Evolutionary conservation across 2,329 filamentous ascomycete species (phyloP).

Genomic region (Blastomyces percursus): DNA sequence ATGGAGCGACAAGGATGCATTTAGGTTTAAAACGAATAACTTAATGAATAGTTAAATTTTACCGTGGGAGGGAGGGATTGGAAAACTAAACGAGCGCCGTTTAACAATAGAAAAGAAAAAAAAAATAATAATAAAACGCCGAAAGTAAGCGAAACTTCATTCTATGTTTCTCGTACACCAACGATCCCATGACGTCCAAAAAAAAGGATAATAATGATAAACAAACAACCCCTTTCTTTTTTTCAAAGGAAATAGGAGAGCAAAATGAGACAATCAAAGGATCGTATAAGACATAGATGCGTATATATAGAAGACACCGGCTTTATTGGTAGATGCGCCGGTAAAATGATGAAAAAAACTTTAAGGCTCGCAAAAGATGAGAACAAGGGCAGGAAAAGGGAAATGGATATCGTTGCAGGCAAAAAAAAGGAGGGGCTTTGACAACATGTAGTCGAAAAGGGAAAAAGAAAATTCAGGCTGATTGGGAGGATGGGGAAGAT

Average conservation of each 20-base stretch:
- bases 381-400: neutral
- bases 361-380: slow-evolving; percentile 5
- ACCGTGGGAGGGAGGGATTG: neutral
- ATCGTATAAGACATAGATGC: neutral
- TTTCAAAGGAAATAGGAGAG: neutral
- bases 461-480: neutral
- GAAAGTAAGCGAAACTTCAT: neutral
- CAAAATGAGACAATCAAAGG: neutral
- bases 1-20: neutral
- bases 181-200: neutral
- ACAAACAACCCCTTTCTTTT: neutral
- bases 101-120: neutral
- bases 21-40: neutral
- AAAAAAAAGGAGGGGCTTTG: neutral
- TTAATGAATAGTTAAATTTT: neutral
- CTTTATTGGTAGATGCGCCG: neutral
- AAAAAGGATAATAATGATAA: no score
- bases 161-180: slow-evolving; percentile 1
- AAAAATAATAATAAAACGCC: no score
- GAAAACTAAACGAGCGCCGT: neutral
- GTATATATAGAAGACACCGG: neutral
- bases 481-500: neutral
- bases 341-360: slow-evolving; percentile 1
- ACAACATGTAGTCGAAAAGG: neutral
- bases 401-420: neutral